Base-by-base conservation (phyloP, 495 filamentous ascomycete genomes). In the Evansstolkia leycettana region DNA sequence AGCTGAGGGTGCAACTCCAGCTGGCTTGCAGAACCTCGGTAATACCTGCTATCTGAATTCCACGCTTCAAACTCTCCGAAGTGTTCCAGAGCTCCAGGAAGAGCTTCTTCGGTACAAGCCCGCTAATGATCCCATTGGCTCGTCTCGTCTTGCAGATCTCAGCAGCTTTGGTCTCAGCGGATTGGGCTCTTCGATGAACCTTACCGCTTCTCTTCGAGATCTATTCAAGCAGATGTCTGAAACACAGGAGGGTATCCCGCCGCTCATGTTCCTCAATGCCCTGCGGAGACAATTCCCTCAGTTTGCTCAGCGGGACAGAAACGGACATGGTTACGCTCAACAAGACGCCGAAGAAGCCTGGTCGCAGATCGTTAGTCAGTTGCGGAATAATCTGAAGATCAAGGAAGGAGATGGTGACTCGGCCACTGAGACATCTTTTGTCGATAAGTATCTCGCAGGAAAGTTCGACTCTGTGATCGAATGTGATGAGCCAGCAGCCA, bases 31-130 rank as follows among this genome's bases (percentile, higher is more conserved):
- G 52, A 98, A 98, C 47, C 65, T 94, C 40, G 90, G 90, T 16
- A 98, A 98, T 52, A 96, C 90, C 1, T 98, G 90, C 66, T 98
- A 98, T 54, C 76, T 96, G 51, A 98, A 98, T 66, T 87, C 92
- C 15, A 95, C 90, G 0, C 70, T 98, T 14, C 90, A 98, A 57
- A 76, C 84, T 3, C 64, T 98, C 38, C 75, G 84, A 37, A 72
- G 83, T 40, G 83, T 98, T 35, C 92, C 92, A 0, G 90, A 98
- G 58, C 70, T 98, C 17, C 85, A 94, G 47, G 68, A 82, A 24
- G 79, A 88, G 51, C 70, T 98, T 12, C 48, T 55, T 24, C 71
- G 67, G 41, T 94, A 95, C 57, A 69, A 67, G 20, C 54, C 72
- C 17, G 51, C 54, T 27, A 42, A 46, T 30, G 37, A 40, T 13